Evolutionary conservation across 2,329 filamentous ascomycete species (phyloP), one percentile per base, ranked within the genome.

Genomic region (Aspergillus phoenicis): DNA sequence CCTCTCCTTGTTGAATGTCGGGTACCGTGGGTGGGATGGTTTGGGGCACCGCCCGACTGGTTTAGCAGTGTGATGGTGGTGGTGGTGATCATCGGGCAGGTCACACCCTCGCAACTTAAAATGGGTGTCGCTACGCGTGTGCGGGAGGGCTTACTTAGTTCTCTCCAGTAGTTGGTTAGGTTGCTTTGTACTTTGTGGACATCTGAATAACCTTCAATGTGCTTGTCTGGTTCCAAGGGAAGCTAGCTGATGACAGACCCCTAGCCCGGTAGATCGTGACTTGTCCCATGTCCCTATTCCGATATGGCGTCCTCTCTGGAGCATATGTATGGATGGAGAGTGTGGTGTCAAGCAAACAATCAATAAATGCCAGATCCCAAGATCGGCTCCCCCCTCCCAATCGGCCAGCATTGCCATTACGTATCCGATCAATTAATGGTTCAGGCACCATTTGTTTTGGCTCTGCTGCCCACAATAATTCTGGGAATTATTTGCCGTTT

Each of bases 341-440:
- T 36, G 30, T 36, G 11, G 33, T 36, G 33, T 36, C 33, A 36
- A 36, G 28, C 28, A 30, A 36, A 36, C 33, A 36, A 36, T 36
- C 33, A 36, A 36, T 36, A 13, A 36, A 36, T 15, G 5, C 47
- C 47, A 49, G 24, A 28, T 49, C 45, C 45, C 45, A 26, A 43
- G 45, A 28, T 15, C 6, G 28, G 28, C 17, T 59, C 49, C 61
- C 47, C 51, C 61, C 38, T 58, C 30, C 28, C 26, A 56, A 58
- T 53, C 36, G 36, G 47, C 47, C 47, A 51, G 28, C 47, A 8
- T 57, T 57, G 48, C 53, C 39, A 39, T 59, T 64, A 66, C 61
- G 59, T 66, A 62, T 64, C 59, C 64, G 59, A 65, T 64, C 60
- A 62, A 64, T 63, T 61, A 61, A 45, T 24, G 41, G 11, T 59